Conservation (phyloP, 139 green algal genomes). For the Spirogloea muscicola region DNA sequence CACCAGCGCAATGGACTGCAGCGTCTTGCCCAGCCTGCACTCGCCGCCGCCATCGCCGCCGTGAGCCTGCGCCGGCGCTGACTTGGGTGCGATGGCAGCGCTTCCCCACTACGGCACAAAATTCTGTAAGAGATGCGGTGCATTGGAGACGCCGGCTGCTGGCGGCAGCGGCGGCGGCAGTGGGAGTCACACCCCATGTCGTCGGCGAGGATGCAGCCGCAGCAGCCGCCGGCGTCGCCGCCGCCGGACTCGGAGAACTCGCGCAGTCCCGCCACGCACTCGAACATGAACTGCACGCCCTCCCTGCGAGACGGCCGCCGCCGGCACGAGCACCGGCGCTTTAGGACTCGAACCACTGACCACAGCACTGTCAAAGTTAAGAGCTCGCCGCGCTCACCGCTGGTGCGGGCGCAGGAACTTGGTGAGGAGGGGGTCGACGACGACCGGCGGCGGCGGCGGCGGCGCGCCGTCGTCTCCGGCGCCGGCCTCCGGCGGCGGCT, state of each 20-base stretch:
- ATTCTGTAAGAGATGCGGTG: no score
- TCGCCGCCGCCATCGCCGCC: no score
- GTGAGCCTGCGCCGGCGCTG: no score
- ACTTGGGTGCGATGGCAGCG: not conserved
- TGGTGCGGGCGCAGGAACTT: constrained; percentile 47
- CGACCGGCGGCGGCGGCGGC: constrained; percentile 27
- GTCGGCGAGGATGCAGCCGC: constrained; percentile 91
- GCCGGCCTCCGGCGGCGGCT: no score
- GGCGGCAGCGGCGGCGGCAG: no score
- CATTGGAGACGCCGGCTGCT: no score
- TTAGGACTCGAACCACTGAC: no score
- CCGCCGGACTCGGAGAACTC: constrained; percentile 31
- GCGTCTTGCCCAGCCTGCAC: constrained; percentile 46
- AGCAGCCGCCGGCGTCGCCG: not conserved
- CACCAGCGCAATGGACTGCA: constrained; percentile 82
- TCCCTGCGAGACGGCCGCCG: no score
- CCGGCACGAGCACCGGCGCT: no score
- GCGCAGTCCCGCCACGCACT: constrained; percentile 85
- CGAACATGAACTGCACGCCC: constrained; percentile 98
- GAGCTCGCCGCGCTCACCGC: constrained; percentile 20
- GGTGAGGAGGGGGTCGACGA: constrained; percentile 35
- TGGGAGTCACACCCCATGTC: constrained; percentile 96
- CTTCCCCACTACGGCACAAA: not conserved
- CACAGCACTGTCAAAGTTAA: no score
- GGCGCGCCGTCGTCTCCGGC: constrained; percentile 27